Evolutionary conservation across 1,284 basidiomycete species (phyloP), one percentile per base, ranked within the genome.

Genomic region (Amylostereum areolatum): DNA sequence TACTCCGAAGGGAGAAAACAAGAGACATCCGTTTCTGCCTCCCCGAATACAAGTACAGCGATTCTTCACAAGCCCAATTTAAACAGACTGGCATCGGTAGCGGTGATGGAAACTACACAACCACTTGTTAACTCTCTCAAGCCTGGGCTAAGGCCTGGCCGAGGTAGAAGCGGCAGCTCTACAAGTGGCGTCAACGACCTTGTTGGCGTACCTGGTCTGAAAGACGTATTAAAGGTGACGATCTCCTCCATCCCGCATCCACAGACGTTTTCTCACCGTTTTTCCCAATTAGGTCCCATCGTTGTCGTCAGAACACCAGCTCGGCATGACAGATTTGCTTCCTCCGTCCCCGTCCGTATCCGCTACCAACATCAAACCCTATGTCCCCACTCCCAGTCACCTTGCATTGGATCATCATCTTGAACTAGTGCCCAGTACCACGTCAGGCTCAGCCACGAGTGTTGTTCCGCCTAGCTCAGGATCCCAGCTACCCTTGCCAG

Each of bases 341-440:
- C 89, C 89, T 1, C 87, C 89, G 1, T 90, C 88, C 1, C 89
- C 89, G 4, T 81, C 81, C 9, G 73, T 78, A 7, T 67, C 76
- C 31, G 63, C 75, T 12, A 69, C 76, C 32, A 70, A 64, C 41
- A 67, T 73, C 31, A 74, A 78, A 35, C 62, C 68, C 43, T 71
- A 73, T 51, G 57, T 70, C 25, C 57, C 65, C 40, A 60, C 73
- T 1, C 67, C 77, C 0, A 74, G 71, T 49, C 63, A 67, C 34
- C 66, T 74, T n/a, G 46, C 41, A 35, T 54, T 49, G 33, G 52
- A 43, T 35, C 47, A 25, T 28, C 45, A 50, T 42, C 39, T 42
- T 39, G 41, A 37, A 2, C 51, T 48, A 50, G 46, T 12, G 24
- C 12, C 43, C 40, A 43, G 49, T 42, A 7, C 51, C 52, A n/a